phyloP scores from a whole-genome alignment of 176 grass and related monocot species.

The Musa acuminata region DNA sequence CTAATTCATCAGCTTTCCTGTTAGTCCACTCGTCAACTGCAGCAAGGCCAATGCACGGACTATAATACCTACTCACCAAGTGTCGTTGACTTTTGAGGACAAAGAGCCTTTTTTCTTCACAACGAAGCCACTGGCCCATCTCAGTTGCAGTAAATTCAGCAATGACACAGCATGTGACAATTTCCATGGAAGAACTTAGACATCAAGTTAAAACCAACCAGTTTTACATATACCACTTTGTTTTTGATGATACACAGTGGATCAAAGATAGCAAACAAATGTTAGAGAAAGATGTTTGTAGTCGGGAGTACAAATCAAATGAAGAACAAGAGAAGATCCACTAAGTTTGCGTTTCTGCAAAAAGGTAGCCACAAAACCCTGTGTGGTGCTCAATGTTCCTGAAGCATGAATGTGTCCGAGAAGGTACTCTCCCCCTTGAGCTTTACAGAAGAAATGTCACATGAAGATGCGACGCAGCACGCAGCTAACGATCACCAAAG shows the following conservation, averaged over 20 bases:
- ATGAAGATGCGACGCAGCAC: not conserved
- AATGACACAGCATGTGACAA: too few species aligned
- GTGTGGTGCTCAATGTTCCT: not conserved
- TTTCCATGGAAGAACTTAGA: too few species aligned
- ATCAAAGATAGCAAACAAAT: not conserved
- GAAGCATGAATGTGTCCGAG: not conserved
- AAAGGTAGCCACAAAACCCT: not conserved
- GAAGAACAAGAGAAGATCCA: not conserved
- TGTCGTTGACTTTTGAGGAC: too few species aligned
- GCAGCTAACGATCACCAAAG: not conserved
- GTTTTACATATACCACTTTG: not conserved
- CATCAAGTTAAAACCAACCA: not conserved
- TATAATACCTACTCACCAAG: too few species aligned
- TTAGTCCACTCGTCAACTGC: not conserved
- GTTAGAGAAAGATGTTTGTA: not conserved
- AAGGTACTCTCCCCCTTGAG: too few species aligned
- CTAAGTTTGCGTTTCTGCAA: not conserved
- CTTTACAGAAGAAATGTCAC: not conserved
- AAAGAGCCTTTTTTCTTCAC: too few species aligned
- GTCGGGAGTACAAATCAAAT: not conserved
- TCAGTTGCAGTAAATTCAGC: too few species aligned
- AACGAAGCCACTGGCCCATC: too few species aligned
- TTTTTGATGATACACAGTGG: not conserved
- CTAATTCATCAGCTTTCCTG: not conserved
- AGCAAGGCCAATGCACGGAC: not conserved